Conservation (phyloP, 305 asterid genomes). For the Coffea humblotiana region DNA sequence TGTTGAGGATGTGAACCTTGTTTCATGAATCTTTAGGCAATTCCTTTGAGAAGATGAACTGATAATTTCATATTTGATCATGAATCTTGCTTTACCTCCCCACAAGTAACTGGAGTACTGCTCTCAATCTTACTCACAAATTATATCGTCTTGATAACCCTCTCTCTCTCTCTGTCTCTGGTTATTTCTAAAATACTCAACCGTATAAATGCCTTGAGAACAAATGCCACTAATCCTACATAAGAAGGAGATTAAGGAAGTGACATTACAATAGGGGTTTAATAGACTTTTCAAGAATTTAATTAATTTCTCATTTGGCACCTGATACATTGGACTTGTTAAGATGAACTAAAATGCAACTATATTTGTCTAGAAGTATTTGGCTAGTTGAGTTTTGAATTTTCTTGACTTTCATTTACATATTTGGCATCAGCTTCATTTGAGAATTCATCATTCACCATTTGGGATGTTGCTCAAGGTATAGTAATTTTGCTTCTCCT, state of each 20-base stretch:
- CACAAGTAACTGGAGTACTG: background rate
- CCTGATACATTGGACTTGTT: background rate
- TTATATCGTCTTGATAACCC: background rate
- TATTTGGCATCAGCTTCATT: constrained; percentile 94
- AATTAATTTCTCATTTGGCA: background rate
- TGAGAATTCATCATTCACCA: constrained; percentile 83
- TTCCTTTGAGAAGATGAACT: background rate
- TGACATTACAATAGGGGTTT: too few species aligned
- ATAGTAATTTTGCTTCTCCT: constrained; percentile 12
- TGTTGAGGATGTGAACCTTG: too few species aligned
- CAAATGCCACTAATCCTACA: too few species aligned
- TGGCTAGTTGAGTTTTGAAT: background rate
- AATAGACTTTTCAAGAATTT: background rate
- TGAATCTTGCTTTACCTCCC: background rate
- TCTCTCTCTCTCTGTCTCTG: too few species aligned
- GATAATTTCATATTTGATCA: background rate
- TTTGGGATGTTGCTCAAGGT: constrained; percentile 99
- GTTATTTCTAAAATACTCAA: too few species aligned
- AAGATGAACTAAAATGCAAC: background rate
- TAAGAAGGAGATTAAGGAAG: too few species aligned
- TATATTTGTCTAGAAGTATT: background rate
- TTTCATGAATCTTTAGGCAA: too few species aligned
- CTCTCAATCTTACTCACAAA: background rate
- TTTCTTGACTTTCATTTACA: constrained; percentile 62
- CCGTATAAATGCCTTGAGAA: too few species aligned